Conservation (phyloP, 768 basidiomycete genomes). For the Mycena kentingensis region DNA sequence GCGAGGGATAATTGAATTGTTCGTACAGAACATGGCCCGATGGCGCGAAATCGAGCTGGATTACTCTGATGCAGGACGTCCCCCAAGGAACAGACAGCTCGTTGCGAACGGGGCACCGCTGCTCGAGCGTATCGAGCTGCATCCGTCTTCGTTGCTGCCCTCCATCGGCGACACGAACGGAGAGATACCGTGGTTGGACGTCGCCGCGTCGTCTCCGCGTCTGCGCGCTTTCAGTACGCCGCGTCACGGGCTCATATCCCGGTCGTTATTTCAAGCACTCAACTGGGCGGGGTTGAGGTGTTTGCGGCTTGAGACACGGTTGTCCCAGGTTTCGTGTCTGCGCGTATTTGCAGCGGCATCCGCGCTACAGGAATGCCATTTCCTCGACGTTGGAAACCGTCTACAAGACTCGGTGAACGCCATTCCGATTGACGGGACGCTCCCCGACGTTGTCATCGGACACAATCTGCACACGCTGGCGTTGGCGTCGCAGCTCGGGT, state of each 20-base stretch:
- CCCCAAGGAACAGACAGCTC: too few relatives aligned
- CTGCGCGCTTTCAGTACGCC: slow-evolving; percentile 12
- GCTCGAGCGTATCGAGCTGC: too few relatives aligned
- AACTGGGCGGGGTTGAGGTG: slow-evolving; percentile 14
- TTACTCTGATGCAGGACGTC: too few relatives aligned
- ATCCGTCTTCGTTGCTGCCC: too few relatives aligned
- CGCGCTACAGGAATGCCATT: slow-evolving; percentile 13
- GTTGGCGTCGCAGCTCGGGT: slow-evolving; percentile 10
- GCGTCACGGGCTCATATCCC: slow-evolving; percentile 8
- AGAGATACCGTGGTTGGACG: too few relatives aligned
- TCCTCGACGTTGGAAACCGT: slow-evolving; percentile 13
- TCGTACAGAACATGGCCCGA: too few relatives aligned
- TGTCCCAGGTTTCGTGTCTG: slow-evolving; percentile 11
- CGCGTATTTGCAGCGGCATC: slow-evolving; percentile 11
- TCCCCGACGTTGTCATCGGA: background rate
- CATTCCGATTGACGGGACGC: slow-evolving; percentile 6
- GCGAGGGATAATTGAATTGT: background rate
- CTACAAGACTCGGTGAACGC: background rate
- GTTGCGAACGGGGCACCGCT: too few relatives aligned
- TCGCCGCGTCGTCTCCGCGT: too few relatives aligned
- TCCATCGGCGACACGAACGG: too few relatives aligned
- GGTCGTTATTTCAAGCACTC: slow-evolving; percentile 1
- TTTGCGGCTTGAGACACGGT: slow-evolving; percentile 8
- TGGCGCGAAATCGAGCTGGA: too few relatives aligned
- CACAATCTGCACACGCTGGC: slow-evolving; percentile 5